Conservation (phyloP, 75 land plant genomes). For the Azolla pinnata region DNA sequence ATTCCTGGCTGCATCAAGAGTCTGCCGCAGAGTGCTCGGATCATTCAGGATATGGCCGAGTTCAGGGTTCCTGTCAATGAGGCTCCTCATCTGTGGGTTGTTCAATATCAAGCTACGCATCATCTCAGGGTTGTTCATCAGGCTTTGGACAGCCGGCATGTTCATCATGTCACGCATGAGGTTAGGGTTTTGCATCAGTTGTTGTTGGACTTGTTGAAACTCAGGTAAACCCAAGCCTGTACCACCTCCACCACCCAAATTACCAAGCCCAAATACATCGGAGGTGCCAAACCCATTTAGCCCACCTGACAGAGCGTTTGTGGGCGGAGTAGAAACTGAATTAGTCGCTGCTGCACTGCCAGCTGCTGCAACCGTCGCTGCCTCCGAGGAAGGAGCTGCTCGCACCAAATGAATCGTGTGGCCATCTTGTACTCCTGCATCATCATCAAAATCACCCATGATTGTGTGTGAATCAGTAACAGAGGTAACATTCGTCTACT, state of each 20-base stretch:
- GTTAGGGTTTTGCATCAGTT: constrained; percentile 81
- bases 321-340: background rate
- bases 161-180: constrained; percentile 90
- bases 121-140: constrained; percentile 86
- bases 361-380: constrained; percentile 17
- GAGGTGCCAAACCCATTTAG: constrained; percentile 33
- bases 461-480: too few relatives aligned
- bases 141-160: constrained; percentile 76
- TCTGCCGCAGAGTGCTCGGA: constrained; percentile 71
- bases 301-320: constrained; percentile 26
- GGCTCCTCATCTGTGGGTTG: constrained; percentile 91
- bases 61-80: constrained; percentile 85
- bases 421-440: constrained; percentile 46
- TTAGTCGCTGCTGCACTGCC: constrained; percentile 12
- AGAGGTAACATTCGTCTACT: too few relatives aligned
- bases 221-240: constrained; percentile 48
- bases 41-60: constrained; percentile 85
- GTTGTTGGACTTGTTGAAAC: constrained; percentile 82
- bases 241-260: constrained; percentile 22
- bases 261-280: constrained; percentile 39
- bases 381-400: constrained; percentile 30
- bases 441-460: too few relatives aligned
- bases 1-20: constrained; percentile 77
- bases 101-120: constrained; percentile 78
- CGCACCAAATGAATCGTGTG: constrained; percentile 59